phyloP scores from a whole-genome alignment of 2,329 filamentous ascomycete genomes.

The Colletotrichum scovillei region DNA sequence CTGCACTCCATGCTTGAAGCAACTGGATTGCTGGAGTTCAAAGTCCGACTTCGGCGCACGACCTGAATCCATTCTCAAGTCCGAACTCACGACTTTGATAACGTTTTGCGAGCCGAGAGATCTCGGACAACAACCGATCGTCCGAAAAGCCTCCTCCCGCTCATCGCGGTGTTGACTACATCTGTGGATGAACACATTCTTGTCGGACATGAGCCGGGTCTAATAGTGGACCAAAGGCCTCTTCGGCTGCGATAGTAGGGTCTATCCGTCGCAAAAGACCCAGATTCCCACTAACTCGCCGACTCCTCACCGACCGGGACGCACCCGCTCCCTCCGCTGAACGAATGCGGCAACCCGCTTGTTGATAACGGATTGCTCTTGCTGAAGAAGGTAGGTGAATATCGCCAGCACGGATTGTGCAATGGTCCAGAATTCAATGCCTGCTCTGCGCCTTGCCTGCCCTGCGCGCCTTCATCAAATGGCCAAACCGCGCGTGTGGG shows the following conservation, averaged over 20 bases:
- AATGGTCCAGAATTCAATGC: slow-evolving; percentile 5
- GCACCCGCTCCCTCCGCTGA: neutral
- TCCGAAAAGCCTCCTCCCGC: neutral
- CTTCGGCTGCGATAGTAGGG: neutral
- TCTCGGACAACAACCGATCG: slow-evolving; percentile 21
- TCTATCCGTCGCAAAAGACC: neutral
- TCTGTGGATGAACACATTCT: neutral
- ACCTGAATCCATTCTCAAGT: neutral
- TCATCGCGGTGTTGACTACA: neutral
- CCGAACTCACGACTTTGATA: slow-evolving; percentile 3
- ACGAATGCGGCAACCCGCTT: neutral
- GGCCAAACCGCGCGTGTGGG: neutral
- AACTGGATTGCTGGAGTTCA: neutral
- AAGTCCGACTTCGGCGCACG: neutral
- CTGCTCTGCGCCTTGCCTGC: neutral
- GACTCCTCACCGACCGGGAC: neutral
- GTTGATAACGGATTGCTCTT: neutral
- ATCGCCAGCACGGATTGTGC: neutral
- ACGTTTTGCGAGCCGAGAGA: slow-evolving; percentile 2
- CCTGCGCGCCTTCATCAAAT: neutral
- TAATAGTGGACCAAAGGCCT: neutral
- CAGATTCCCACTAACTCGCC: neutral
- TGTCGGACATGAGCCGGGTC: slow-evolving; percentile 2
- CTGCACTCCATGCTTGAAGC: neutral
- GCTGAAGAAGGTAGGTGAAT: neutral